Percentiles rank a stretch among this genome's conserved stretches.
Evolutionary conservation across 2,329 filamentous ascomycete genomes (phyloP).

Genomic region (Arthrobotrys entomopaga): DNA sequence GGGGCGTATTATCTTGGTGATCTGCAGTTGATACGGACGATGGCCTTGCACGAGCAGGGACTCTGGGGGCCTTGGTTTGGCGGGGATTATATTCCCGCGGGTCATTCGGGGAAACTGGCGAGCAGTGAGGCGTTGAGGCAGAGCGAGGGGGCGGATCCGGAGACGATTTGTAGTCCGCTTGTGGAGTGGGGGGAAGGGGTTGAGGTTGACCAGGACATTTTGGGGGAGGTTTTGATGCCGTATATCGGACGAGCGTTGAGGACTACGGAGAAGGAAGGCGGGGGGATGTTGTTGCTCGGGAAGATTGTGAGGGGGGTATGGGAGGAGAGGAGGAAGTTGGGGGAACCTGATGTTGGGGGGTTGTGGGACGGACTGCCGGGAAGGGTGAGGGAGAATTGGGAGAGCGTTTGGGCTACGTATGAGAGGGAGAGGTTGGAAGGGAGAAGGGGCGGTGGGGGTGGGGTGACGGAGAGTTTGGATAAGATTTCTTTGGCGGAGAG

Average conservation of each 20-base stretch:
- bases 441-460: conserved; percentile 21
- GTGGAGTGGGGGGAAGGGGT: conserved; percentile 53
- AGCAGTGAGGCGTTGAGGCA: conserved; percentile 53
- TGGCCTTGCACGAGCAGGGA: conserved; percentile 55
- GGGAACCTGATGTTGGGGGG: conserved; percentile 58
- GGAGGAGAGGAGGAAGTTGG: conserved; percentile 70
- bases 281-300: conserved; percentile 59
- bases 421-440: conserved; percentile 45
- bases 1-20: conserved; percentile 58
- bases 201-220: conserved; percentile 62
- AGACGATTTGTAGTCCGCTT: conserved; percentile 57
- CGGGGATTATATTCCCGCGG: conserved; percentile 44
- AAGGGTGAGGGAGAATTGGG: conserved; percentile 38
- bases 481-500: conserved; percentile 50
- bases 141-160: conserved; percentile 54
- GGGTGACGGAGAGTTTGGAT: conserved; percentile 42
- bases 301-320: conserved; percentile 65
- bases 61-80: conserved; percentile 52
- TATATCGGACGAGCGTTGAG: conserved; percentile 60
- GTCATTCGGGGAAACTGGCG: conserved; percentile 55
- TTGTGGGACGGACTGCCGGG: conserved; percentile 41
- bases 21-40: conserved; percentile 56
- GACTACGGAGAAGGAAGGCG: conserved; percentile 58
- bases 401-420: conserved; percentile 38
- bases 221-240: conserved; percentile 62